Conservation (phyloP, 2,329 filamentous ascomycete species). For the Cladosporium sp. region DNA sequence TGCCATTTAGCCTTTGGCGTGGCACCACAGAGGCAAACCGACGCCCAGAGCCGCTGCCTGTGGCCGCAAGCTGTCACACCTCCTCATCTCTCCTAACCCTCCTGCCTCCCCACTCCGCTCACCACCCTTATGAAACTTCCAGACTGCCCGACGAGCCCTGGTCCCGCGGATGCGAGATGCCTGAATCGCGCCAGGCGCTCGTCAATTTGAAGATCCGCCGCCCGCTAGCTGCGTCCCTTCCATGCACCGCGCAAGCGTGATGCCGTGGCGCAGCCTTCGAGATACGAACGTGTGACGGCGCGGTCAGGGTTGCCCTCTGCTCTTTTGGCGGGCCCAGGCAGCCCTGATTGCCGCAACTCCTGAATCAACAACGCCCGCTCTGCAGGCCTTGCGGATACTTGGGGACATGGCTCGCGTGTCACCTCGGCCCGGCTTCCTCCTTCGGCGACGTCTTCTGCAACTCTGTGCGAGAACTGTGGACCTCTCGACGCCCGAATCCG, state of each 20-base stretch:
- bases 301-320: not conserved
- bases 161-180: slow-evolving; percentile 8
- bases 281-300: slow-evolving; percentile 4
- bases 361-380: slow-evolving; percentile 4
- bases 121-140: not conserved
- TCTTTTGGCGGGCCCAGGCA: slow-evolving; percentile 9
- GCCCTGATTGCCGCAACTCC: not conserved
- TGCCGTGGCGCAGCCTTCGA: slow-evolving; percentile 7
- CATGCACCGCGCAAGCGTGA: slow-evolving; percentile 11
- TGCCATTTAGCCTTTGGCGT: not conserved
- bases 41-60: not conserved
- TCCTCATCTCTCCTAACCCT: slow-evolving; percentile 1
- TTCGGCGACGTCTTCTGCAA: slow-evolving; percentile 1
- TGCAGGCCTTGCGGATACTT: slow-evolving; percentile 9
- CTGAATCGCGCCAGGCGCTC: slow-evolving; percentile 8
- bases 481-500: slow-evolving; percentile 1
- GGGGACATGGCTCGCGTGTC: slow-evolving; percentile 7
- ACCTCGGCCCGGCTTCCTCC: slow-evolving; percentile 8
- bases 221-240: slow-evolving; percentile 5
- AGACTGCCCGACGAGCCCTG: not conserved
- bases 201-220: slow-evolving; percentile 8
- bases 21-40: slow-evolving; percentile 3
- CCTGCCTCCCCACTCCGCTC: slow-evolving; percentile 2
- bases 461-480: slow-evolving; percentile 2
- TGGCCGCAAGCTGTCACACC: not conserved